Conservation (phyloP, 805 yeast genomes). For the Kuraishia hungarica region DNA sequence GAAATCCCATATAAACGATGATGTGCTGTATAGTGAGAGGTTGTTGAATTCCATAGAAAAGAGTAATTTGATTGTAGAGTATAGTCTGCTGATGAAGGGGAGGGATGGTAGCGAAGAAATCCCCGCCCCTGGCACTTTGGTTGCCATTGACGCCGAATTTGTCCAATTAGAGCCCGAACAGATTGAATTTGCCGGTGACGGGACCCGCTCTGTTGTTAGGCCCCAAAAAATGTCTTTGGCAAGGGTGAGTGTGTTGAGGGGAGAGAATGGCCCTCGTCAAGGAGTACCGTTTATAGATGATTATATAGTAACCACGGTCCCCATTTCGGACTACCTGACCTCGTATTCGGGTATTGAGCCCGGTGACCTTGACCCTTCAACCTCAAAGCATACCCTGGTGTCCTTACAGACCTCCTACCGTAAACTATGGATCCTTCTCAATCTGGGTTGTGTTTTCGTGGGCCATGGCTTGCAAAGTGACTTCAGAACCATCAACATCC, state of each 20-base stretch:
- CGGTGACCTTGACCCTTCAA: conserved; percentile 74
- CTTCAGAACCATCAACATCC: conserved; percentile 86
- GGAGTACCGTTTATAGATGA: conserved; percentile 90
- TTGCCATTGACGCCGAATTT: conserved; percentile 97
- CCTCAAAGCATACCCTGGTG: conserved; percentile 63
- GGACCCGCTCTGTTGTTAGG: conserved; percentile 56
- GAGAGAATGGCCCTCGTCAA: conserved; percentile 52
- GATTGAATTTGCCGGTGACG: conserved; percentile 68
- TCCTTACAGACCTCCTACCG: conserved; percentile 78
- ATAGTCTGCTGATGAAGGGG: conserved; percentile 49
- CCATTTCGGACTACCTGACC: conserved; percentile 80
- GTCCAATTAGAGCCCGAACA: conserved; percentile 75
- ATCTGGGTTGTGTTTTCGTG: conserved; percentile 83
- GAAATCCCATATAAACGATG: conserved; percentile 44
- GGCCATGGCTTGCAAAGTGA: conserved; percentile 93
- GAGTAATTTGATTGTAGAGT: conserved; percentile 65
- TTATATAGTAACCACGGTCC: conserved; percentile 66
- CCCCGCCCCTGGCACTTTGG: conserved; percentile 64
- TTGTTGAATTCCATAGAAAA: conserved; percentile 15
- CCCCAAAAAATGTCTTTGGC: conserved; percentile 80
- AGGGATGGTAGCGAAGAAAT: too few relatives aligned
- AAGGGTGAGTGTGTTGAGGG: conserved; percentile 78
- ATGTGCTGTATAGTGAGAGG: conserved; percentile 46
- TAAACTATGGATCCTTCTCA: conserved; percentile 81
- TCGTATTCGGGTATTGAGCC: conserved; percentile 89